Conservation (phyloP, 169 alveolate genomes). For the Plasmodium vivax region DNA sequence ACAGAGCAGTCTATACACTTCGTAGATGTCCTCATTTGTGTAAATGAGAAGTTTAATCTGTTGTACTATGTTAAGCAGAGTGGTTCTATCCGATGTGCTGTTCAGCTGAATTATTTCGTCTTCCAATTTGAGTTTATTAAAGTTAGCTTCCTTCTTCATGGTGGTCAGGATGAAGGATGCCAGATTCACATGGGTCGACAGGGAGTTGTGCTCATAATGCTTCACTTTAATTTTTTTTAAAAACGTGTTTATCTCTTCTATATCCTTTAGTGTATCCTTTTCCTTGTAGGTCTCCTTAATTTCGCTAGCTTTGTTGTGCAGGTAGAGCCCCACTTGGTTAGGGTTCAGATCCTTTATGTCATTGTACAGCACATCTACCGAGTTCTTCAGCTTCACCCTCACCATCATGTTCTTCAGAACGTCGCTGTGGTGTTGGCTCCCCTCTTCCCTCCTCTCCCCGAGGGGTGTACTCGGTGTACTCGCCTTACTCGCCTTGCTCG, state of each 20-base stretch:
- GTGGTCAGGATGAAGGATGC: slow-evolving; percentile 86
- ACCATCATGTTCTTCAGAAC: background rate
- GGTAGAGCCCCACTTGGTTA: slow-evolving; percentile 85
- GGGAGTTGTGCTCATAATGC: slow-evolving; percentile 91
- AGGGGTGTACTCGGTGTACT: background rate
- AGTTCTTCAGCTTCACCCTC: slow-evolving; percentile 36
- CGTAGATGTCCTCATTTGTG: slow-evolving; percentile 73
- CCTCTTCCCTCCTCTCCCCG: background rate
- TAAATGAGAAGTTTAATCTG: slow-evolving; percentile 76
- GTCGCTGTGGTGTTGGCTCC: background rate
- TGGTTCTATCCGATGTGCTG: slow-evolving; percentile 73
- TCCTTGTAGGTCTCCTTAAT: slow-evolving; percentile 88
- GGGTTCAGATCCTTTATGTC: slow-evolving; percentile 85
- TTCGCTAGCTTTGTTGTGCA: slow-evolving; percentile 89
- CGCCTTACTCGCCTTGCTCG: background rate
- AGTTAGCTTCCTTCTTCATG: slow-evolving; percentile 81
- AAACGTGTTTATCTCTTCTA: slow-evolving; percentile 88
- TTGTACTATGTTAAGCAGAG: slow-evolving; percentile 63
- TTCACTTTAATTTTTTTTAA: slow-evolving; percentile 87
- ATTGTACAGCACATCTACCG: slow-evolving; percentile 83
- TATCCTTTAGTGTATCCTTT: slow-evolving; percentile 86
- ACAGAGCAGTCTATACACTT: slow-evolving; percentile 76
- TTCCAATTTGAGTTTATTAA: slow-evolving; percentile 85
- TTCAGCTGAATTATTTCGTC: slow-evolving; percentile 82
- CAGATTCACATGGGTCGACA: slow-evolving; percentile 89